Base-by-base conservation (phyloP, 179 eudicot species). In the Corrigiola litoralis region DNA sequence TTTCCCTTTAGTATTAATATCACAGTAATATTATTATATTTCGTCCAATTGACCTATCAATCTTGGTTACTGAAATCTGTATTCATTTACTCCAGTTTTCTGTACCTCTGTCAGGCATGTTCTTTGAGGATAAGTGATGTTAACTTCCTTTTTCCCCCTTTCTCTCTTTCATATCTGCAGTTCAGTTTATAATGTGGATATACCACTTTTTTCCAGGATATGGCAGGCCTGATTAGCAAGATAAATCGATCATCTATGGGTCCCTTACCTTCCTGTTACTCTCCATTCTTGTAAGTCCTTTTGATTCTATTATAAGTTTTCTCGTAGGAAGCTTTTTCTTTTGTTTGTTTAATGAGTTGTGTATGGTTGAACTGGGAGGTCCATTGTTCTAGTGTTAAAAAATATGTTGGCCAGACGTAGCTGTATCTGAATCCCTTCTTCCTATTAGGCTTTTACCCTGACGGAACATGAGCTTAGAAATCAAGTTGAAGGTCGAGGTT, bases 141-240 rank as follows among this genome's bases (percentile, higher is more conserved):
- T 13, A 11, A 23, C 21, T 38, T 44, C 45, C 14, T 44, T 44
- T 32, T 28, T 10, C 14, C n/a, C 2, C 49, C 37, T 17, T 33
- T 18, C 27, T 6, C 8, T 36, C 18, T 41, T 36, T 61, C 65
- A 18, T 29, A 63, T 49, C n/a, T 41, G 25, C 36, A 20, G 36
- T 32, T 64, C 13, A 32, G 1, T 45, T 27, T 38, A 20, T 50
- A 13, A 31, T 17, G 21, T 32, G 32, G 51, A 33, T 18, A 33
- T 27, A 60, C 6, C 42, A n/a, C 42, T 63, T 61, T 72, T 57
- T 81, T 77, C 60, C 86, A 94, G 99, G 99, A 94, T 79, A 94
- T 94, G 99, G 97, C 99, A 21, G 99, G 99, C 58, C 75, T 94
- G 69, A 94, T 94, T 70, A 94, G 97, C 73, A 94, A 94, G 86